phyloP scores from a whole-genome alignment of 1,139 yeast species.

The Suhomyces anneliseae region DNA sequence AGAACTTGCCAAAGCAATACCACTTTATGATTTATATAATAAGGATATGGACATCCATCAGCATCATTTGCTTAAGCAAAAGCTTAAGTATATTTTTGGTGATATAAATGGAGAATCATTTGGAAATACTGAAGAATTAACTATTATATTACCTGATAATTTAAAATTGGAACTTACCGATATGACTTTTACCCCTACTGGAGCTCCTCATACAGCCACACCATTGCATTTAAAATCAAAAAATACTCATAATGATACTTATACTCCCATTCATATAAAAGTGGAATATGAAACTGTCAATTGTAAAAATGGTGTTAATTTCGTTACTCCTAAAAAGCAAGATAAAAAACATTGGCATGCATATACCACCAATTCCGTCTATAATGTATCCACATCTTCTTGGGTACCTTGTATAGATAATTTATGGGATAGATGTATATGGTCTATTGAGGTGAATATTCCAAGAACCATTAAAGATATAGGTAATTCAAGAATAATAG shows the following conservation, averaged over 20 bases:
- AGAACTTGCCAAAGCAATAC: slow-evolving; percentile 22
- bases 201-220: slow-evolving; percentile 37
- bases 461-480: slow-evolving; percentile 80
- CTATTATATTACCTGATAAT: slow-evolving; percentile 69
- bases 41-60: slow-evolving; percentile 50
- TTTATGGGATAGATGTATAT: slow-evolving; percentile 83
- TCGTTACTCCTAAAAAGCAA: slow-evolving; percentile 52
- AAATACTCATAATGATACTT: slow-evolving; percentile 41
- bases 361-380: slow-evolving; percentile 76
- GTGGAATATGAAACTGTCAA: slow-evolving; percentile 67
- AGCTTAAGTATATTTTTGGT: slow-evolving; percentile 61
- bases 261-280: slow-evolving; percentile 70
- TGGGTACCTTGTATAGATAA: slow-evolving; percentile 98
- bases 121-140: slow-evolving; percentile 69
- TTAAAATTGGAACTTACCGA: slow-evolving; percentile 64
- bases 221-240: slow-evolving; percentile 41
- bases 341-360: slow-evolving; percentile 69
- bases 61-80: slow-evolving; percentile 64
- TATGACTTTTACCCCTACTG: slow-evolving; percentile 45
- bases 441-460: slow-evolving; percentile 84
- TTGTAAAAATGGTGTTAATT: slow-evolving; percentile 74
- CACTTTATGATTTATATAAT: slow-evolving; percentile 46
- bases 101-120: slow-evolving; percentile 37
- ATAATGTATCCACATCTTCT: slow-evolving; percentile 80
- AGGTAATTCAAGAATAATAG: slow-evolving; percentile 49